A percentile compares a stretch with the other conserved stretches of the same genome.
These are phyloP conservation scores for Dendryphion nanum DNA, from an alignment of 2,329 filamentous ascomycete species.

Conservation along the genomic window DNA sequence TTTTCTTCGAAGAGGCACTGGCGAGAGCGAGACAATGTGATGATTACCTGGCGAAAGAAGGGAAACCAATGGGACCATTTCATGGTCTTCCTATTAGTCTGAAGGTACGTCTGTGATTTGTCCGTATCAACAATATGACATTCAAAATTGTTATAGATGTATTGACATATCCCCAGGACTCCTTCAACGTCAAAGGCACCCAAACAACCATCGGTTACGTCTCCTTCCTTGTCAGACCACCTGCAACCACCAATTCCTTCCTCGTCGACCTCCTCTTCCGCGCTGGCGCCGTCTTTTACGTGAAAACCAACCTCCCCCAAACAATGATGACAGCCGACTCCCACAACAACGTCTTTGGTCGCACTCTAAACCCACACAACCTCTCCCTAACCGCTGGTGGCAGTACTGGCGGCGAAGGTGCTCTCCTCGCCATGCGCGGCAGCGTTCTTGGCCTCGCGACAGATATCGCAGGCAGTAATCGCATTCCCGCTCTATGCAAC, in stretches of 20 bases:
- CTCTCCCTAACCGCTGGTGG: conserved; percentile 62
- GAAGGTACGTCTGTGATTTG: conserved; percentile 43
- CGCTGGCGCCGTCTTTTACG: conserved; percentile 51
- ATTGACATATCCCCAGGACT: conserved; percentile 41
- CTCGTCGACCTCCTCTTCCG: conserved; percentile 38
- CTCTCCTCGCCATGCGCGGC: conserved; percentile 58
- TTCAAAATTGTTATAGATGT: not conserved
- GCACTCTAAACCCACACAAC: conserved; percentile 64
- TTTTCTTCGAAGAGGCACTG: conserved; percentile 44
- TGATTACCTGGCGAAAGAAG: conserved; percentile 33
- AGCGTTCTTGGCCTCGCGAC: conserved; percentile 62
- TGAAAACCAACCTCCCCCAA: conserved; percentile 55
- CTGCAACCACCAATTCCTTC: conserved; percentile 30
- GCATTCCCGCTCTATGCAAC: conserved; percentile 81
- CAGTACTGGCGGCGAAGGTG: conserved; percentile 64
- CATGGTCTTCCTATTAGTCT: conserved; percentile 57
- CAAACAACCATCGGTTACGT: conserved; percentile 62
- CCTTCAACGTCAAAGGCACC: conserved; percentile 59
- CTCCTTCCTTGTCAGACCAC: conserved; percentile 34
- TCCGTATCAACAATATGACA: not conserved
- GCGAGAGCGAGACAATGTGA: conserved; percentile 40
- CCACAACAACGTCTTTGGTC: conserved; percentile 61
- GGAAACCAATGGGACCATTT: conserved; percentile 48
- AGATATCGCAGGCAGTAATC: conserved; percentile 62
- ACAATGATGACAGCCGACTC: conserved; percentile 52